phyloP scores from a whole-genome alignment of 1,139 yeast genomes.

The Scheffersomyces cryptocercus region DNA sequence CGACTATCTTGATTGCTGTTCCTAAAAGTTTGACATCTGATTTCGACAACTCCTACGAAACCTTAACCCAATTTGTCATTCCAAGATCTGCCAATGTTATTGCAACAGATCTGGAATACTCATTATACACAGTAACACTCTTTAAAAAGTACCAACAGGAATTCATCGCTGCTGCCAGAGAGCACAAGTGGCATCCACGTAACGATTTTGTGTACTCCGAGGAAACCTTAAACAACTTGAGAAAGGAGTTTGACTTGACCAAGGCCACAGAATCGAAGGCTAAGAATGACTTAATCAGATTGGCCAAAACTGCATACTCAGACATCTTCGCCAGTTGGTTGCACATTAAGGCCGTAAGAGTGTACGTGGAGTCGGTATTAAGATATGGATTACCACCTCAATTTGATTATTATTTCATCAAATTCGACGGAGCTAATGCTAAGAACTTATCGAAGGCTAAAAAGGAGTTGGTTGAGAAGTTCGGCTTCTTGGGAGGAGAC shows the following conservation, averaged over 20 bases:
- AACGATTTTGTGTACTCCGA: slow-evolving; percentile 84
- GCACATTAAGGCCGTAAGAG: slow-evolving; percentile 70
- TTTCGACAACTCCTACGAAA: slow-evolving; percentile 72
- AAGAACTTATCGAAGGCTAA: slow-evolving; percentile 59
- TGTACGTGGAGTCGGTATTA: slow-evolving; percentile 67
- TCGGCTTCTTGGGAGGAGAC: slow-evolving; percentile 89
- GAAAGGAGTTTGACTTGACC: slow-evolving; percentile 77
- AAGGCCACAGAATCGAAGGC: slow-evolving; percentile 71
- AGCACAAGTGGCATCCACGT: slow-evolving; percentile 88
- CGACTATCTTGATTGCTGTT: slow-evolving; percentile 81
- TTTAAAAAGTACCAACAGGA: slow-evolving; percentile 79
- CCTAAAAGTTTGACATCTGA: slow-evolving; percentile 65
- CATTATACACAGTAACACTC: slow-evolving; percentile 74
- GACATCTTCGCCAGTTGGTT: slow-evolving; percentile 86
- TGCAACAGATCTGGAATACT: slow-evolving; percentile 71
- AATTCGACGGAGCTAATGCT: slow-evolving; percentile 37
- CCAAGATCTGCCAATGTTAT: slow-evolving; percentile 83
- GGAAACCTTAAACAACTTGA: slow-evolving; percentile 66
- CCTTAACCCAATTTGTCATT: slow-evolving; percentile 76
- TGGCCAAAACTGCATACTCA: slow-evolving; percentile 83
- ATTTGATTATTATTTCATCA: slow-evolving; percentile 65
- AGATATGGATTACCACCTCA: slow-evolving; percentile 97
- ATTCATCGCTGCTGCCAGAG: slow-evolving; percentile 73
- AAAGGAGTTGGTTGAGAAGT: slow-evolving; percentile 66
- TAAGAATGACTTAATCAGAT: slow-evolving; percentile 76